Conservation (phyloP, 1,139 yeast species). For the Pichia cactophila region DNA sequence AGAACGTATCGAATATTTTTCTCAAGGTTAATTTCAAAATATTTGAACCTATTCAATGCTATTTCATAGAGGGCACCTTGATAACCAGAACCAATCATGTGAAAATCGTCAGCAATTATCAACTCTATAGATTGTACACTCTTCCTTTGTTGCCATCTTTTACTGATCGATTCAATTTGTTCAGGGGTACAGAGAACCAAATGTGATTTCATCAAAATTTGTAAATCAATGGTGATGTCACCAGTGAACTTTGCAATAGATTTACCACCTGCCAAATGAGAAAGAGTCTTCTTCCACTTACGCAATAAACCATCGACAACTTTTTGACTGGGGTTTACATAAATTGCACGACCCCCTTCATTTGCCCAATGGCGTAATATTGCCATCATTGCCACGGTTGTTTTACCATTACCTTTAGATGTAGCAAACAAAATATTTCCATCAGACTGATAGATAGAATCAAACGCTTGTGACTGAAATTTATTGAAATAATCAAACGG, state of each 20-base stretch:
- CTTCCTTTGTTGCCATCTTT: slow-evolving; percentile 76
- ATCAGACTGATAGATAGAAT: slow-evolving; percentile 48
- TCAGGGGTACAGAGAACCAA: slow-evolving; percentile 71
- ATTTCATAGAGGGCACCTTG: slow-evolving; percentile 63
- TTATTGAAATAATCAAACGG: slow-evolving; percentile 51
- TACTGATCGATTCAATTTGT: slow-evolving; percentile 64
- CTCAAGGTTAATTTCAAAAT: slow-evolving; percentile 58
- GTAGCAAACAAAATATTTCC: slow-evolving; percentile 57
- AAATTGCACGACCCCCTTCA: slow-evolving; percentile 57
- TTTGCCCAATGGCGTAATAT: slow-evolving; percentile 63
- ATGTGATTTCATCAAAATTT: slow-evolving; percentile 50
- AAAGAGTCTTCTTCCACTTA: slow-evolving; percentile 47
- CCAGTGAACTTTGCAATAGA: slow-evolving; percentile 53
- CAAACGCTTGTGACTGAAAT: slow-evolving; percentile 66
- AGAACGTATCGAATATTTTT: slow-evolving; percentile 53
- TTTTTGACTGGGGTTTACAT: slow-evolving; percentile 55
- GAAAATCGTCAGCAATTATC: slow-evolving; percentile 71
- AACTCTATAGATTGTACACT: slow-evolving; percentile 62
- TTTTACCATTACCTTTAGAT: slow-evolving; percentile 72
- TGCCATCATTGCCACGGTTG: slow-evolving; percentile 66
- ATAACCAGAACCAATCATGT: slow-evolving; percentile 51
- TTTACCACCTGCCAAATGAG: slow-evolving; percentile 41
- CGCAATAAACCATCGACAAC: slow-evolving; percentile 40
- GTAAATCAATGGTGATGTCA: slow-evolving; percentile 49
- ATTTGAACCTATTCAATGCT: slow-evolving; percentile 60